Evolutionary conservation across 2,329 filamentous ascomycete genomes (phyloP), one percentile per base, ranked within the genome.

Genomic region (Trichoderma koningiopsis): DNA sequence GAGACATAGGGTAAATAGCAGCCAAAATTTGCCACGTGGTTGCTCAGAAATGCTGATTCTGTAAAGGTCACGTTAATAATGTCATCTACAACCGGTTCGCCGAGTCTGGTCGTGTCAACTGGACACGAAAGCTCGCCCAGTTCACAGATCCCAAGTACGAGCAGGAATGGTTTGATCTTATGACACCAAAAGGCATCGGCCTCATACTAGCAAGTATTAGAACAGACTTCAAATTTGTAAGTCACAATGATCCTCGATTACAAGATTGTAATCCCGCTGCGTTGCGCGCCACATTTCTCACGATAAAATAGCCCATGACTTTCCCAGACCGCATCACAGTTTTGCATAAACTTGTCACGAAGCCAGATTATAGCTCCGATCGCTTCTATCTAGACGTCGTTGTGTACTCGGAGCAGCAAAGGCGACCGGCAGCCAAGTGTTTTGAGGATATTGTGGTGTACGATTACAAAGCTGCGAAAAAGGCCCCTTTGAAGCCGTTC

Each of bases 201-300:
- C 78, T 97, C 68, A 96, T 97, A 70, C 80, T 97, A 76, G 87
- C 89, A 74, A 93, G 89, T 73, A 93, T 97, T 73, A 91, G 87
- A 74, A 90, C 92, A 0, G 91, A 96, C 73, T 97, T 91, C 80
- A 97, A 97, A 81, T 94, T 96, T 81, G 93, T 96, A 77, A 72
- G 90, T 84, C 11, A 19, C 24, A 3, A 35, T 16, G 33, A 8
- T 43, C 29, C 5, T 53, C 35, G 2, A 2, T 13, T 11, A 0
- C 4, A 22, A n/a, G 19, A 43, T 4, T 14, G 1, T 33, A 13
- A 27, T 27, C 24, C 29, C 5, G 4, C 22, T 14, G n/a, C 24
- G 2, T 31, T 0, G 5, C 3, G n/a, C 58, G 1, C 14, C 40
- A 57, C 8, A 52, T 7, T 16, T 19, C 37, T 61, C 11, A 53